Evolutionary conservation across 257 asterid genomes (phyloP), one percentile per base, ranked within the genome.

Genomic region (Solanum pimpinellifolium): DNA sequence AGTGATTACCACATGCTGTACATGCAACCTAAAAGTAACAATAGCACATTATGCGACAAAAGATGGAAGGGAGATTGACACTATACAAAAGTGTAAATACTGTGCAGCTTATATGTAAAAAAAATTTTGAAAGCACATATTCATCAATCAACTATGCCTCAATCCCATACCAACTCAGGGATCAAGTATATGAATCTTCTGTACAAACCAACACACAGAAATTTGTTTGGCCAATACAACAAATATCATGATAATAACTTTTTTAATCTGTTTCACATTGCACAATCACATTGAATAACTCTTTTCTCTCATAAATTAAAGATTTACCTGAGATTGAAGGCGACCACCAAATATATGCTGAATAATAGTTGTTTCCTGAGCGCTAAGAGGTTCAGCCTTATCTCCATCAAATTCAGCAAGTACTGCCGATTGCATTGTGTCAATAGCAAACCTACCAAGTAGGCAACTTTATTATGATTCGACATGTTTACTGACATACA

Each of bases 301-400:
- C 27, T 47, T 85, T 56, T 31, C 41, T 39, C n/a, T 85, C 85
- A 66, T 33, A 68, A 20, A 70, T 74, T 88, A 85, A 83, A 78
- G 87, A 37, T 86, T 86, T 90, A 97, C 99, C 99, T 94, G 98
- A 81, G 99, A 97, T 87, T 94, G 98, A 87, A 97, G 98, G 60
- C 91, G 96, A 35, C 99, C 99, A 29, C 99, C 99, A 91, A 97
- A 97, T 88, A 95, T 94, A 91, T 97, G 99, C 88, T 97, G 99
- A 91, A 97, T 97, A 83, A 95, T 94, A 78, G 99, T 97, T 56
- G 99, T 95, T 92, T 94, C 96, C 91, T 93, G 97, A 85, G 90
- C 92, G 85, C 90, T 91, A 49, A 95, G 98, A 87, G 90, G 96
- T 87, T 94, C 94, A 84, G 89, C 92, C 89, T 92, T 95, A 91